Evolutionary conservation across 169 alveolate genomes (phyloP).

Genomic region (Fabrea salina): DNA sequence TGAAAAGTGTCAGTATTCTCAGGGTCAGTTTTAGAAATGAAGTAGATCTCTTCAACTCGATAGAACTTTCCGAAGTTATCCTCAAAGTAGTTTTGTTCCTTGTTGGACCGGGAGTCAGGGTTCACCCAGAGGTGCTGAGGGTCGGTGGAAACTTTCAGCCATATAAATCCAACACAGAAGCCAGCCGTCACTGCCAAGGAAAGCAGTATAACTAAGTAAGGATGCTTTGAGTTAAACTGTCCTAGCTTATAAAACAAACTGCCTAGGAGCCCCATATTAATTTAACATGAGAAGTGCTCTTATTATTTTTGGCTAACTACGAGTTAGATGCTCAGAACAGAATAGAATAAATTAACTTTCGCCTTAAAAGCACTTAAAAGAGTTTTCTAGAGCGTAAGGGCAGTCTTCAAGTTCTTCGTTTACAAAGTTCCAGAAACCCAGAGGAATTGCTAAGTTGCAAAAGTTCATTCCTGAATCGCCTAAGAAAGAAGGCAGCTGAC

Average conservation of each 20-base stretch:
- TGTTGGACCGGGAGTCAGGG: slow-evolving; percentile 55
- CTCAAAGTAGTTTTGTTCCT: slow-evolving; percentile 62
- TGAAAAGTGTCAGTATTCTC: slow-evolving; percentile 48
- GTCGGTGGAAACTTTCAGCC: slow-evolving; percentile 42
- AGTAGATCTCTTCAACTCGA: slow-evolving; percentile 64
- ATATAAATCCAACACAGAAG: slow-evolving; percentile 35
- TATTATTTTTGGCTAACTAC: no score
- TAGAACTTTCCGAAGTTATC: slow-evolving; percentile 75
- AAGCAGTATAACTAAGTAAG: slow-evolving; percentile 39
- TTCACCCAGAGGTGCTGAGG: slow-evolving; percentile 82
- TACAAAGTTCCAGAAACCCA: no score
- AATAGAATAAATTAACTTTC: no score
- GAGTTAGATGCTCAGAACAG: no score
- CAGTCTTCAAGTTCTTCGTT: no score
- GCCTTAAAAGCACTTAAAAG: no score
- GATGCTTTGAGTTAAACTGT: slow-evolving; percentile 18
- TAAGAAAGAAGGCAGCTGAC: no score
- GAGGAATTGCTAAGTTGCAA: no score
- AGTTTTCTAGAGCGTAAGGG: no score
- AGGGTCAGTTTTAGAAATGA: slow-evolving; percentile 43
- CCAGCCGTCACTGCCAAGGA: slow-evolving; percentile 38
- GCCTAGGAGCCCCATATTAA: slow-evolving; percentile 19
- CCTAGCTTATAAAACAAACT: slow-evolving; percentile 1
- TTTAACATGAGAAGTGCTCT: no score
- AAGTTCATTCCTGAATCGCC: no score